Conservation (phyloP, 805 yeast species). For the Kockiozyma suomiensis region DNA sequence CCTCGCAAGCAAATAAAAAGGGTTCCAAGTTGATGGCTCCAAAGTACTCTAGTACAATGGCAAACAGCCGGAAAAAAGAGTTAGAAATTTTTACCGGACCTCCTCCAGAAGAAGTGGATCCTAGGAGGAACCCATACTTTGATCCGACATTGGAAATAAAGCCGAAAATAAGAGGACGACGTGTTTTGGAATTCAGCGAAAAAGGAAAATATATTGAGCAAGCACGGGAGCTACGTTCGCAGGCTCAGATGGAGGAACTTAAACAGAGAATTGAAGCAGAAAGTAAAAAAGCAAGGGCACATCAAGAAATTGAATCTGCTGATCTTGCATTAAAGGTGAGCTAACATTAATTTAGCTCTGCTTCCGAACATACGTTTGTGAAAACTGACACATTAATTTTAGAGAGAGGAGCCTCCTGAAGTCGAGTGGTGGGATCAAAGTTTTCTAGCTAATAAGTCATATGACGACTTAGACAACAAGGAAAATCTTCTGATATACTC, state of each 20-base stretch:
- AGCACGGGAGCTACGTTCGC: conserved; percentile 55
- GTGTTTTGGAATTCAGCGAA: conserved; percentile 56
- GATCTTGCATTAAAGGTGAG: conserved; percentile 56
- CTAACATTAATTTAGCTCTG: too few relatives aligned
- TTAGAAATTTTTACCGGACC: conserved; percentile 21
- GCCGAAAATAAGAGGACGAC: conserved; percentile 37
- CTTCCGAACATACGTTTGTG: too few relatives aligned
- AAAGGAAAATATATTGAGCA: conserved; percentile 64
- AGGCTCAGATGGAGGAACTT: conserved; percentile 44
- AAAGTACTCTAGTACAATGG: conserved; percentile 19
- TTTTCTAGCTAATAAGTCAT: conserved; percentile 49
- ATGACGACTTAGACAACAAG: conserved; percentile 35
- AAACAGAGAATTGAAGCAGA: conserved; percentile 42
- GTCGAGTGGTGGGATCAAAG: conserved; percentile 91
- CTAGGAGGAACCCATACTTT: conserved; percentile 45
- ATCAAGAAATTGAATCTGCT: conserved; percentile 56
- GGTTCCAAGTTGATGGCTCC: conserved; percentile 14
- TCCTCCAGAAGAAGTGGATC: conserved; percentile 27
- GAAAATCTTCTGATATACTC: conserved; percentile 38
- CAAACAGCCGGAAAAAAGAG: conserved; percentile 12
- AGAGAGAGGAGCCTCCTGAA: conserved; percentile 54
- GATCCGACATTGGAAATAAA: conserved; percentile 35
- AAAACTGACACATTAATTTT: not conserved
- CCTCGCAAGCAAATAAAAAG: not conserved
- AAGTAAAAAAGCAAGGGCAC: conserved; percentile 47